A percentile compares a stretch with the other conserved stretches of the same genome.
Conservation (phyloP, 257 asterid species). For the Parsonsia alboflavescens region DNA sequence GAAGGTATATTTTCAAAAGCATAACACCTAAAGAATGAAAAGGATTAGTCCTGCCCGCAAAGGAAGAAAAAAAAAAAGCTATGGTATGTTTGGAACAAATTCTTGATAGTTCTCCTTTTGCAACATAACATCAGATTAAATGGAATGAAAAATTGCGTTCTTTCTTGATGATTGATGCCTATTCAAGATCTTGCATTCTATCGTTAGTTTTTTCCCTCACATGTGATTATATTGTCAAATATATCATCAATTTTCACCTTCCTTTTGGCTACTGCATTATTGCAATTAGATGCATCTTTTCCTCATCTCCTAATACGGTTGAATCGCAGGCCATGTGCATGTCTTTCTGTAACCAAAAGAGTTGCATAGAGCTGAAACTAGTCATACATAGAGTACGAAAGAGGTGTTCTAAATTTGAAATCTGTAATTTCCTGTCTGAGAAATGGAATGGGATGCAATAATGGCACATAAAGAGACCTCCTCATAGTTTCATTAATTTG, state of each 20-base stretch:
- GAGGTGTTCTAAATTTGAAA: background rate
- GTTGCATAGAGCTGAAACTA: background rate
- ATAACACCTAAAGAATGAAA: background rate
- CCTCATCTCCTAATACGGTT: background rate
- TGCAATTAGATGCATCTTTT: background rate
- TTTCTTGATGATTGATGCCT: background rate
- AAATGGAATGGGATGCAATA: background rate
- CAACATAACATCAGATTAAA: background rate
- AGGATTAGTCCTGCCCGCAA: background rate
- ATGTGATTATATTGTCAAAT: background rate
- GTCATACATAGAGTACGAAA: background rate
- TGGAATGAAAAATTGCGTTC: background rate
- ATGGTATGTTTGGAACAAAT: background rate
- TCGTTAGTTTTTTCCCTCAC: background rate
- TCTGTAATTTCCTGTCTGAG: background rate
- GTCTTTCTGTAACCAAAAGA: background rate
- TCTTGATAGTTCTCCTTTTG: background rate
- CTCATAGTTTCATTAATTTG: constrained; percentile 1
- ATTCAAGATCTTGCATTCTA: background rate
- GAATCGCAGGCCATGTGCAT: background rate
- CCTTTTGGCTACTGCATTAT: background rate
- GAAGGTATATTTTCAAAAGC: background rate
- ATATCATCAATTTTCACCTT: background rate
- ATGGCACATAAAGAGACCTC: background rate
- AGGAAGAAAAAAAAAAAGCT: too few relatives aligned